These are phyloP conservation scores for Talaromyces wortmannii DNA, from an alignment of 495 filamentous ascomycete genomes.

Conservation along the genomic window DNA sequence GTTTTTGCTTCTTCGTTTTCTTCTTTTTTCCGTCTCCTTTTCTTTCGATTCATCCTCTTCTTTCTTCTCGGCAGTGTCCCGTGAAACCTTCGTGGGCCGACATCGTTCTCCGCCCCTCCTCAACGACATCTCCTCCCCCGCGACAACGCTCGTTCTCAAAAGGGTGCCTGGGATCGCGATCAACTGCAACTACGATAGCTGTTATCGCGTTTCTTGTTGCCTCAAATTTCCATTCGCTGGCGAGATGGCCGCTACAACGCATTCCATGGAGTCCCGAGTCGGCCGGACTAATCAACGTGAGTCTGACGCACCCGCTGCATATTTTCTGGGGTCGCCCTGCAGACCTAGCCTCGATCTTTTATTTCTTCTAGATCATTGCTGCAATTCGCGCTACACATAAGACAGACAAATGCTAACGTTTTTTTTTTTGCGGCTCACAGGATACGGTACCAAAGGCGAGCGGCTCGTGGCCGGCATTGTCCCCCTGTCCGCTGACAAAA, in stretches of 20 bases:
- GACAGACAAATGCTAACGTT: background rate
- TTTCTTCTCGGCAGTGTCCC: background rate
- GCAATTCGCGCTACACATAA: too few relatives aligned
- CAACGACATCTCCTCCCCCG: too few relatives aligned
- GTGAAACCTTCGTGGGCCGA: too few relatives aligned
- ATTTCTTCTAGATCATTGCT: background rate
- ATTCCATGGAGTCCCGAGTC: conserved; percentile 70
- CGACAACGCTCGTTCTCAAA: too few relatives aligned
- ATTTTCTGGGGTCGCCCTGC: background rate
- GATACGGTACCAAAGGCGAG: conserved; percentile 87
- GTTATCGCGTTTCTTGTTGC: too few relatives aligned
- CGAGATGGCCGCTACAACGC: conserved; percentile 16
- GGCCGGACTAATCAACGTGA: conserved; percentile 75
- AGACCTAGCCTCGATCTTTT: background rate
- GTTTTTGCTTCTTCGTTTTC: too few relatives aligned
- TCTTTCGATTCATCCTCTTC: conserved; percentile 4
- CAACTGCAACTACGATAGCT: too few relatives aligned
- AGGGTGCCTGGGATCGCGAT: too few relatives aligned
- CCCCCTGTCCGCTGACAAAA: conserved; percentile 67
- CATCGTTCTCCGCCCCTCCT: too few relatives aligned
- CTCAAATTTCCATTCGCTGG: conserved; percentile 10
- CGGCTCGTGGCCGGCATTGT: conserved; percentile 94
- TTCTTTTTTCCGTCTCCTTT: background rate
- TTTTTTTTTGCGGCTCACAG: conserved; percentile 19
- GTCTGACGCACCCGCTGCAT: conserved; percentile 30